Evolutionary conservation across 2,329 filamentous ascomycete genomes (phyloP).

Genomic region (Beauveria brongniartii): DNA sequence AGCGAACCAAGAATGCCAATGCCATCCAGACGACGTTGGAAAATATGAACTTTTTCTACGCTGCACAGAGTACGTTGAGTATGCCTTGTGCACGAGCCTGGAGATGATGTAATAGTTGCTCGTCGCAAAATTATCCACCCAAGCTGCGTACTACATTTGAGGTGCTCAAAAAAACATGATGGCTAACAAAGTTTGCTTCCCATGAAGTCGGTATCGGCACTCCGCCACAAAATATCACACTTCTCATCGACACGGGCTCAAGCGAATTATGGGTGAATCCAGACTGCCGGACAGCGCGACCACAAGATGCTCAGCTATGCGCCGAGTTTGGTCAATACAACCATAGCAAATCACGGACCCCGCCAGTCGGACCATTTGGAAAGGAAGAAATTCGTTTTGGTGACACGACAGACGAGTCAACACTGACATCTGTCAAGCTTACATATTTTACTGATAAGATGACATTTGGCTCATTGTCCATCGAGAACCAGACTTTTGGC

Average conservation of each 20-base stretch:
- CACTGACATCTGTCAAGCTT: slow-evolving; percentile 31
- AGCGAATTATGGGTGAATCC: slow-evolving; percentile 50
- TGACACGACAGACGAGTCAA: slow-evolving; percentile 27
- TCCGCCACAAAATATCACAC: slow-evolving; percentile 34
- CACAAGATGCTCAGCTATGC: slow-evolving; percentile 30
- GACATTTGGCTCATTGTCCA: slow-evolving; percentile 35
- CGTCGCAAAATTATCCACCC: background rate
- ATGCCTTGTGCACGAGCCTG: background rate
- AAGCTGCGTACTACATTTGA: background rate
- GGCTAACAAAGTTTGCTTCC: background rate
- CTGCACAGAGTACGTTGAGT: slow-evolving; percentile 27
- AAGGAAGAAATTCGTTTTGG: slow-evolving; percentile 31
- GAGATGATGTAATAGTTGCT: background rate
- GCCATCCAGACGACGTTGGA: slow-evolving; percentile 24
- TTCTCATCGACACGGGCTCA: slow-evolving; percentile 44
- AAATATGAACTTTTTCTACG: slow-evolving; percentile 32
- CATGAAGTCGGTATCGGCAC: slow-evolving; percentile 34
- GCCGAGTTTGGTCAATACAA: slow-evolving; percentile 35
- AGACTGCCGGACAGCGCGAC: slow-evolving; percentile 32
- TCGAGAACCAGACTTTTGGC: slow-evolving; percentile 42
- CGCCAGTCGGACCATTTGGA: slow-evolving; percentile 29
- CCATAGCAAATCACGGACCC: slow-evolving; percentile 31
- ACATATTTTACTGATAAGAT: slow-evolving; percentile 39
- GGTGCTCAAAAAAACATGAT: background rate
- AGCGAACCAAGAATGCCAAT: slow-evolving; percentile 15